These are phyloP conservation scores for Plasmodium gonderi DNA, from an alignment of 169 alveolate genomes.

Conservation along the genomic window DNA sequence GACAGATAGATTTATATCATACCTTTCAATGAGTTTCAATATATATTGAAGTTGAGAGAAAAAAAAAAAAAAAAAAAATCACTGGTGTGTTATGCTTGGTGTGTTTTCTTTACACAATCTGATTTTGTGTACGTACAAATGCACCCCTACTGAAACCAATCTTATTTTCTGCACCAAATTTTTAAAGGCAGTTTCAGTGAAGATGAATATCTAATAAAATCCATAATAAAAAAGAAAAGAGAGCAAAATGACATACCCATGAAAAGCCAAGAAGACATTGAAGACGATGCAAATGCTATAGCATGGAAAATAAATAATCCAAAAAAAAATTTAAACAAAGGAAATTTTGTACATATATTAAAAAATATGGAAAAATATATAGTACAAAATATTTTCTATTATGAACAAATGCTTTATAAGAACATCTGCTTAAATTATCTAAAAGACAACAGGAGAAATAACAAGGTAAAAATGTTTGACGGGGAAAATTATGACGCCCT, in stretches of 20 bases:
- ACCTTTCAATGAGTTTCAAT: too few species aligned
- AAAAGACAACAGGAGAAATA: neutral
- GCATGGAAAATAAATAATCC: slow-evolving; percentile 63
- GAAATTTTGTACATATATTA: slow-evolving; percentile 21
- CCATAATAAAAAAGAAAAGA: slow-evolving; percentile 65
- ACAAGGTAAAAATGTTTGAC: slow-evolving; percentile 56
- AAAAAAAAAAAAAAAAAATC: too few species aligned
- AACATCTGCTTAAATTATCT: slow-evolving; percentile 32
- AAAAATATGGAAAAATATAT: slow-evolving; percentile 48
- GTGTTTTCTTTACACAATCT: too few species aligned
- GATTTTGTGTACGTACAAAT: too few species aligned
- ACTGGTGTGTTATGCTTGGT: too few species aligned
- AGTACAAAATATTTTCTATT: slow-evolving; percentile 43
- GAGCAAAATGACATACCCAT: slow-evolving; percentile 28
- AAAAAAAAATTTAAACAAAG: slow-evolving; percentile 51
- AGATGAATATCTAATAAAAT: slow-evolving; percentile 56
- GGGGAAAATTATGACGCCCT: slow-evolving; percentile 72
- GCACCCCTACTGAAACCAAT: too few species aligned
- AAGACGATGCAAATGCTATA: slow-evolving; percentile 2
- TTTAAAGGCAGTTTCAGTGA: slow-evolving; percentile 69
- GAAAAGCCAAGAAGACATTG: neutral
- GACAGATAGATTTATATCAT: too few species aligned
- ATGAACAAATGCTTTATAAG: slow-evolving; percentile 63
- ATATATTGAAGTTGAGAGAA: too few species aligned
- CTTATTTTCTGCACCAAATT: neutral